phyloP scores from a whole-genome alignment of 768 basidiomycete genomes.

The Calvatia gigantea region DNA sequence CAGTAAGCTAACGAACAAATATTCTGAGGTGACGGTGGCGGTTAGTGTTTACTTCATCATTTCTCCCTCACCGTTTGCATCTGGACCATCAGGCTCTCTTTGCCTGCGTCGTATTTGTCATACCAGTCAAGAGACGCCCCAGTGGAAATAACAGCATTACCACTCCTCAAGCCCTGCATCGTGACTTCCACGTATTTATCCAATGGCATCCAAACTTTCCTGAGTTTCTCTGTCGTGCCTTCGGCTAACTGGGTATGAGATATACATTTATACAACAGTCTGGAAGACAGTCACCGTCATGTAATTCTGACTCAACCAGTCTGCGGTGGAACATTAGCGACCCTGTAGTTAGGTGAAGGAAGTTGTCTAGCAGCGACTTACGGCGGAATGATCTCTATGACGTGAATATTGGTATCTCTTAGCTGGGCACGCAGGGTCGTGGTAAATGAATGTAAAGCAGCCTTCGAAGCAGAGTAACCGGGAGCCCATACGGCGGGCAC shows the following conservation, averaged over 20 bases:
- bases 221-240: constrained; percentile 40
- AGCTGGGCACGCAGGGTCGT: constrained; percentile 42
- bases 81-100: constrained; percentile 15
- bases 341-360: background rate
- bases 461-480: constrained; percentile 52
- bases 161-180: constrained; percentile 21
- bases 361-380: constrained; percentile 21
- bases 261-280: background rate
- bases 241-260: constrained; percentile 30
- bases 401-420: constrained; percentile 41
- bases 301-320: constrained; percentile 56
- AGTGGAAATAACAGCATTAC: constrained; percentile 20
- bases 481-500: constrained; percentile 33
- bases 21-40: background rate
- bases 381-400: constrained; percentile 55
- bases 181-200: constrained; percentile 35
- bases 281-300: constrained; percentile 38
- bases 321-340: constrained; percentile 21
- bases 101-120: constrained; percentile 26
- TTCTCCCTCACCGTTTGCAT: constrained; percentile 11
- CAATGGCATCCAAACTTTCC: constrained; percentile 48
- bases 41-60: background rate
- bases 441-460: constrained; percentile 47
- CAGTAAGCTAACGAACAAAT: background rate
- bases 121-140: constrained; percentile 19